Evolutionary conservation across 1,139 yeast genomes (phyloP).

Genomic region (Barnettozyma hawaiiensis): DNA sequence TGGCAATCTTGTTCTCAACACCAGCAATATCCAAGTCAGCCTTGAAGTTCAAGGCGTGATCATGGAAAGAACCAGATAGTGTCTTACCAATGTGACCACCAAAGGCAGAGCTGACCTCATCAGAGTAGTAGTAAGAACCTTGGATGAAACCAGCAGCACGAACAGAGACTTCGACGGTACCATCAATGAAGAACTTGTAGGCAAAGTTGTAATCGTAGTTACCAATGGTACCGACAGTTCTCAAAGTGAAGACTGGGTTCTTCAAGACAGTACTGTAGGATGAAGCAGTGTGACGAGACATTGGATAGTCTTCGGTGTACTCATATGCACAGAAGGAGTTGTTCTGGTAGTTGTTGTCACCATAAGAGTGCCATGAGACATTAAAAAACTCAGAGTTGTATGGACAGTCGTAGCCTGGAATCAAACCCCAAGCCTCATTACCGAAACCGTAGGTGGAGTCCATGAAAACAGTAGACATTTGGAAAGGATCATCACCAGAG

Average conservation of each 20-base stretch:
- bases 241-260: constrained; percentile 23
- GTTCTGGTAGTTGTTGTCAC: constrained; percentile 21
- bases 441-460: constrained; percentile 26
- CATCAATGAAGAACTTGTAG: constrained; percentile 25
- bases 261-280: constrained; percentile 18
- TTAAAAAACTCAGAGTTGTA: constrained; percentile 25
- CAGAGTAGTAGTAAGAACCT: constrained; percentile 24
- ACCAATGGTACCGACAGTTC: constrained; percentile 26
- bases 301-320: constrained; percentile 22
- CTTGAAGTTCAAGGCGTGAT: constrained; percentile 26
- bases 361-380: constrained; percentile 23
- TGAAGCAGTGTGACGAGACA: constrained; percentile 23
- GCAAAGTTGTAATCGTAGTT: constrained; percentile 26
- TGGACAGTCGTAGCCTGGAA: constrained; percentile 28
- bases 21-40: constrained; percentile 27
- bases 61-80: constrained; percentile 27
- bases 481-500: constrained; percentile 28
- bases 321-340: constrained; percentile 26
- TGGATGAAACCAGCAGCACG: constrained; percentile 28
- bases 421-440: constrained; percentile 24
- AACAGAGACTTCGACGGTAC: constrained; percentile 25
- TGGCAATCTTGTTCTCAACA: constrained; percentile 18
- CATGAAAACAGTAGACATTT: constrained; percentile 22
- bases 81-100: constrained; percentile 23
- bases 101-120: constrained; percentile 17